phyloP scores from a whole-genome alignment of 352 stramenopile species.

The Phytophthora pistaciae region DNA sequence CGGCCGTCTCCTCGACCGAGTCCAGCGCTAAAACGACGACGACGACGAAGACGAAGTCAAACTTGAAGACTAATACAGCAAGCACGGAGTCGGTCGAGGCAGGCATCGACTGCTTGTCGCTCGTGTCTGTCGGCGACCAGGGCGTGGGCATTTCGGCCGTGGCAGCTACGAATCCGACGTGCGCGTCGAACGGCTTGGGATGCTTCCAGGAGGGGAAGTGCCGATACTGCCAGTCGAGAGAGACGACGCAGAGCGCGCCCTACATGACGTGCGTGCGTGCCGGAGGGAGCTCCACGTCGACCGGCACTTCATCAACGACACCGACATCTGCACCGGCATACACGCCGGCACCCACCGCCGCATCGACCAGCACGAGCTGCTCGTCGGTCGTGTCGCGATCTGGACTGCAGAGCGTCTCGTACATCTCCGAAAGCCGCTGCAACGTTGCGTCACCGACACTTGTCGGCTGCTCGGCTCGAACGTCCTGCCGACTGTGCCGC shows the following conservation, averaged over 20 bases:
- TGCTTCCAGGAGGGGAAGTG: slow-evolving; percentile 38
- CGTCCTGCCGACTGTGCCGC: slow-evolving; percentile 64
- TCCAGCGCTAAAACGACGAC: background rate
- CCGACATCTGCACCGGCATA: background rate
- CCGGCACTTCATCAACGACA: slow-evolving; percentile 13
- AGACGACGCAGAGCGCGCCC: slow-evolving; percentile 30
- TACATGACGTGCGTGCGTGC: slow-evolving; percentile 35
- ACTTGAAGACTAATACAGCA: background rate
- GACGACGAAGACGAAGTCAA: background rate
- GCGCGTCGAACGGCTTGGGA: slow-evolving; percentile 35
- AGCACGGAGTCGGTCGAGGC: slow-evolving; percentile 2
- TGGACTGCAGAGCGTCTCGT: slow-evolving; percentile 52
- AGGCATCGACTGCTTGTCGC: slow-evolving; percentile 27
- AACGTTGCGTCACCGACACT: slow-evolving; percentile 35
- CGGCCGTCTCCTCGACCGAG: background rate
- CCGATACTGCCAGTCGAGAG: slow-evolving; percentile 49
- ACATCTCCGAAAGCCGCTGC: slow-evolving; percentile 51
- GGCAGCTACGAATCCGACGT: slow-evolving; percentile 25
- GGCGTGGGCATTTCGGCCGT: slow-evolving; percentile 39
- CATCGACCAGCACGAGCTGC: slow-evolving; percentile 39
- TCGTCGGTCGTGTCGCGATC: slow-evolving; percentile 33
- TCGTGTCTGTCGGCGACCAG: slow-evolving; percentile 38
- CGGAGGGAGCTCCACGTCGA: slow-evolving; percentile 12
- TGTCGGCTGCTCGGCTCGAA: slow-evolving; percentile 51
- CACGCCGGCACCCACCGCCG: slow-evolving; percentile 22